Base-by-base conservation (phyloP, 2,329 filamentous ascomycete genomes). In the Cephalotrichum gorgonifer region DNA sequence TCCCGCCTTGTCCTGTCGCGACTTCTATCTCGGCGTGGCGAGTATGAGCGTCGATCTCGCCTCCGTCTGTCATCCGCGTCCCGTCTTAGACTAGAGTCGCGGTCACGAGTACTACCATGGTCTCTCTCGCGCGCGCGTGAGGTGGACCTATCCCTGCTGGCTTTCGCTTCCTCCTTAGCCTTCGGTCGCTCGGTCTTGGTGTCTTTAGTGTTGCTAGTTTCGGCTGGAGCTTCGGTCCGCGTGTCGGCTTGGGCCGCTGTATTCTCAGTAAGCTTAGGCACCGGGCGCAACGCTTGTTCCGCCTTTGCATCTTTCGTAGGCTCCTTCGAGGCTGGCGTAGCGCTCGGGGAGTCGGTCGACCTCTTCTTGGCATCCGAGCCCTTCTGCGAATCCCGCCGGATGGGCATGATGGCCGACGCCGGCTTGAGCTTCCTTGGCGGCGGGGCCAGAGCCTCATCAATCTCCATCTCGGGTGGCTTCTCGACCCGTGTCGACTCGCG, bases 381-480 rank as follows among this genome's bases (percentile, higher is more conserved):
- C 55, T 72, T 74, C 6, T 71, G 61, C 3, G 72, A 68, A 15
- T 74, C 70, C 45, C 64, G 62, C 39, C 64, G 61, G 47, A 80
- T 75, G 2, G 78, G 78, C 49, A 78, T 72, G 50, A 81, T 81
- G 27, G 78, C 78, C 20, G 78, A 81, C 4, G 73, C 73, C 1
- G 76, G 76, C 3, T 61, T 65, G 60, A 72, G 44, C 65, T 74
- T 68, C 60, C 69, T 65, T 2, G 76, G 78, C 1, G 78, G 78
- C 3, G 78, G 78, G 2, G 70, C 73, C 25, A 81, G 63, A 14
- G 73, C 70, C 45, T 74, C 68, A 51, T 81, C 78, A 35, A 80
- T 65, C 54, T 81, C 78, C 43, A 78, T 57, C 55, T 80, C 78
- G 7, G 71, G 73, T 49, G 73, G 69, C 51, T 74, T 72, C 3